Base-by-base conservation (phyloP, 345 rosid genomes). In the Trapa bicornis region DNA sequence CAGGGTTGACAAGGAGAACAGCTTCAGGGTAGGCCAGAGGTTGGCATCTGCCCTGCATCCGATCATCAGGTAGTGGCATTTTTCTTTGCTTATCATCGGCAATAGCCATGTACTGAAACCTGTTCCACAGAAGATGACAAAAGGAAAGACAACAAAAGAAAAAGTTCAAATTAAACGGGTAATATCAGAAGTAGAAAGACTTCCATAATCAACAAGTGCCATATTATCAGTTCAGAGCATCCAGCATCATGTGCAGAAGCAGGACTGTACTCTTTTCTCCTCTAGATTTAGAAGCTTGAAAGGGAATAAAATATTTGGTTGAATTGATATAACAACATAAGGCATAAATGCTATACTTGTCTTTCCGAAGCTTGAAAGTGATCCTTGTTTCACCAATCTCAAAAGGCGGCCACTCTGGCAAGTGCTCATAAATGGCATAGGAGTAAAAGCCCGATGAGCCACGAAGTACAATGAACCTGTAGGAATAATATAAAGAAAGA, bases 31-130 rank as follows among this genome's bases (percentile, higher is more conserved):
- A 87, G 70, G 85, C 96, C 65, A 90, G 77, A 37, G 87, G 70
- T 72, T 83, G 82, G 70, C 98, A 84, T 84, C 89, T 81, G 42
- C 76, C 81, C 0, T 83, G 78, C 66, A 74, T 73, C 68, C 86
- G 80, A 71, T 93, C 97, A 73, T 93, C 97, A 0, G 98, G 98
- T 47, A 84, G 73, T 17, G 98, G 97, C 97, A 93, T 90, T 71
- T 75, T 71, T 70, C 98, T 84, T 54, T 90, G 97, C 73, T 93
- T 87, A 70, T 93, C 81, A 52, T 90, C 96, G 16, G 92, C 86
- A 75, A 91, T 61, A 32, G 84, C 95, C 98, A 93, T 93, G 78
- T 82, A 86, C 61, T 82, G 89, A 83, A 93, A 93, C 87, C 96
- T 93, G 74, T 67, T 75, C 58, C 73, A 60, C 22, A 17, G 62